Evolutionary conservation across 2,329 filamentous ascomycete species (phyloP).

Genomic region (Apiospora malaysiana): DNA sequence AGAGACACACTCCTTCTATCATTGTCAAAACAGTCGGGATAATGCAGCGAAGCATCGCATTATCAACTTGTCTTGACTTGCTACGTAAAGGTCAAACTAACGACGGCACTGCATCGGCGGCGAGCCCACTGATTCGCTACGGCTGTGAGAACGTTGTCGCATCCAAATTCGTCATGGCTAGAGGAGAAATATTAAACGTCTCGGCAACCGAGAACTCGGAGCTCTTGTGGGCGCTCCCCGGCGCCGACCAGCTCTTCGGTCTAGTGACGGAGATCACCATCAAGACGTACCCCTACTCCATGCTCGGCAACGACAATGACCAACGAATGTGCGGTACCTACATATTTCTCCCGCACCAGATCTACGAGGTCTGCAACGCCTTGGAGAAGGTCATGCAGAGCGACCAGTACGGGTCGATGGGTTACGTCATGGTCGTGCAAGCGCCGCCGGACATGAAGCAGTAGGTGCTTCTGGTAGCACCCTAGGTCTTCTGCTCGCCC

Average conservation of each 20-base stretch:
- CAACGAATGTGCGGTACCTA: constrained; percentile 35
- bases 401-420: constrained; percentile 27
- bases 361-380: constrained; percentile 32
- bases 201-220: constrained; percentile 32
- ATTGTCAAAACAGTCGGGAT: no score
- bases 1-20: no score
- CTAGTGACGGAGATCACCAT: constrained; percentile 37
- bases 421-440: constrained; percentile 28
- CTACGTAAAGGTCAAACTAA: no score
- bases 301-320: constrained; percentile 31
- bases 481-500: constrained; percentile 27
- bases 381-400: constrained; percentile 30
- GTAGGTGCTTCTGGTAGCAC: constrained; percentile 28
- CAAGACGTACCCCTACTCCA: constrained; percentile 29
- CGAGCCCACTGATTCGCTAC: constrained; percentile 26
- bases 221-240: constrained; percentile 40
- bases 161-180: constrained; percentile 34
- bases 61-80: no score
- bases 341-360: constrained; percentile 35
- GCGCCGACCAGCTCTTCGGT: constrained; percentile 41
- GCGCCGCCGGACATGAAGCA: constrained; percentile 31
- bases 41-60: no score
- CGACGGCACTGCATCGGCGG: no score
- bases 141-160: constrained; percentile 32
- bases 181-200: constrained; percentile 35